phyloP scores from a whole-genome alignment of 2,329 filamentous ascomycete species.

The Aplosporella prunicola region DNA sequence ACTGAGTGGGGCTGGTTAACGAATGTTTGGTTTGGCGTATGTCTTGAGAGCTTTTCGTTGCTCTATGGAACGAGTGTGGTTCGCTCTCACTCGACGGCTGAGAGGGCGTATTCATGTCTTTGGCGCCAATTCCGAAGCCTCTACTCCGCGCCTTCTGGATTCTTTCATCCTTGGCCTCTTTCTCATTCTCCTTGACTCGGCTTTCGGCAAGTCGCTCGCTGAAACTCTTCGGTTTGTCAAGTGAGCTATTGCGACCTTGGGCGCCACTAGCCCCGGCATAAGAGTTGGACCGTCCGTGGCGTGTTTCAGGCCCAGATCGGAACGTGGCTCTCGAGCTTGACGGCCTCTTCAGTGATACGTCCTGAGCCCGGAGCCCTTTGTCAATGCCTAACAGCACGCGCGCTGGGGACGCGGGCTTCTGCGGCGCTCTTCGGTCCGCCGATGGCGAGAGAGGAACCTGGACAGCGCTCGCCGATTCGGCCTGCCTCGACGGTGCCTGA shows the following conservation, averaged over 20 bases:
- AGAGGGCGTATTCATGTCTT: constrained; percentile 11
- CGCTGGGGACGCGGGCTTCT: constrained; percentile 62
- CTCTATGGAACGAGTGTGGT: constrained; percentile 1
- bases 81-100: constrained; percentile 5
- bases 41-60: too few relatives aligned
- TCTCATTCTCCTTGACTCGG: constrained; percentile 34
- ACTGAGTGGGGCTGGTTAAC: not conserved
- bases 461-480: constrained; percentile 37
- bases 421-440: constrained; percentile 38
- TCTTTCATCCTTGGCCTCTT: constrained; percentile 35
- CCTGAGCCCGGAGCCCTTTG: constrained; percentile 69
- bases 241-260: too few relatives aligned
- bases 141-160: constrained; percentile 34
- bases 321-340: constrained; percentile 23
- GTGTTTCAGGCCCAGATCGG: too few relatives aligned
- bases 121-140: constrained; percentile 26
- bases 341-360: constrained; percentile 75
- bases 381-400: constrained; percentile 79
- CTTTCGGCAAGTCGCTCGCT: constrained; percentile 76
- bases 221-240: constrained; percentile 50
- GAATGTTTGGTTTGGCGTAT: too few relatives aligned
- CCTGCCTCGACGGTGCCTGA: constrained; percentile 14
- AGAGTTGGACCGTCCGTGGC: not conserved
- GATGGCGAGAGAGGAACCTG: constrained; percentile 70
- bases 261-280: too few relatives aligned